A percentile compares a stretch with the other conserved stretches of the same genome.
These are phyloP conservation scores for Chlorociboria aeruginascens DNA, from an alignment of 495 filamentous ascomycete species.

Conservation along the genomic window DNA sequence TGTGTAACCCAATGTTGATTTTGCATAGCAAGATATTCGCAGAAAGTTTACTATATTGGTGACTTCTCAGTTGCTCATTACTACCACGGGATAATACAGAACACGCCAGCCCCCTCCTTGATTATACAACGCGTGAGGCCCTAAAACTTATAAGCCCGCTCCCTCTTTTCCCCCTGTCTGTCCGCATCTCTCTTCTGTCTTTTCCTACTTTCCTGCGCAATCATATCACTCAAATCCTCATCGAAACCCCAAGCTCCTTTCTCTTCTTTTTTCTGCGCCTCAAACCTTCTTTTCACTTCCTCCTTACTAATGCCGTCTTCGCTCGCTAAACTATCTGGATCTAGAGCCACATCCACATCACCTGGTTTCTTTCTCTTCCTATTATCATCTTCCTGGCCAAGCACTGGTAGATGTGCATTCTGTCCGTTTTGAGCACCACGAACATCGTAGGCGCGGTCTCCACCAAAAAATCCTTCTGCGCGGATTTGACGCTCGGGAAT, in stretches of 20 bases:
- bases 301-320: conserved; percentile 61
- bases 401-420: conserved; percentile 47
- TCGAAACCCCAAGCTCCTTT: conserved; percentile 68
- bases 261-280: conserved; percentile 62
- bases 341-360: conserved; percentile 85
- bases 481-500: conserved; percentile 76
- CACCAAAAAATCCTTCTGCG: conserved; percentile 88
- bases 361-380: conserved; percentile 88
- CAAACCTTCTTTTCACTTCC: conserved; percentile 50
- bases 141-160: conserved; percentile 16
- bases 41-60: no score
- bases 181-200: conserved; percentile 78
- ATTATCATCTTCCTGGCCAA: conserved; percentile 70
- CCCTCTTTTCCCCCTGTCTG: conserved; percentile 38
- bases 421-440: conserved; percentile 29
- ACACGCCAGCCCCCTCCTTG: conserved; percentile 1
- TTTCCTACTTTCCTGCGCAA: conserved; percentile 85
- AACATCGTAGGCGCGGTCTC: conserved; percentile 86
- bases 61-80: background rate
- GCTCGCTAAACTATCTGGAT: conserved; percentile 60
- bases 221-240: conserved; percentile 94
- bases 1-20: no score
- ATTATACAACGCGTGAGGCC: background rate
- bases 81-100: background rate
- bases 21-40: background rate